Evolutionary conservation across 768 basidiomycete species (phyloP).

Genomic region (Leccinum subgranulosum): DNA sequence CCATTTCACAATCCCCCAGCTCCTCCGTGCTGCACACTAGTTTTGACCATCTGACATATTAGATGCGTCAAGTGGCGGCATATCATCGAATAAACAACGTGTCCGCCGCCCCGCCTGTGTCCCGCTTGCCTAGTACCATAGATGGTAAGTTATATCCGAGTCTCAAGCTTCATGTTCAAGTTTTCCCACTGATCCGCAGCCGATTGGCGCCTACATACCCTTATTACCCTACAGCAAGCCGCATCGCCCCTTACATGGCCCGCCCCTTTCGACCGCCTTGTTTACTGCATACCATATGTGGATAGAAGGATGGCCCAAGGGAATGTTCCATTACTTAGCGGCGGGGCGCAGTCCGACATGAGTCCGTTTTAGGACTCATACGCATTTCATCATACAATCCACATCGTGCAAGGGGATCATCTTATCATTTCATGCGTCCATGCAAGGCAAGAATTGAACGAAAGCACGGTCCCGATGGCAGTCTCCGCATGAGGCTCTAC

Average conservation of each 20-base stretch:
- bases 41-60: background rate
- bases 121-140: background rate
- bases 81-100: background rate
- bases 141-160: background rate
- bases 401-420: background rate
- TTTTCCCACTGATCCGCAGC: background rate
- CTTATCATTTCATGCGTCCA: background rate
- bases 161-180: background rate
- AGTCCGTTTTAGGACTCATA: conserved; percentile 2
- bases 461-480: conserved; percentile 6
- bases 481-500: background rate
- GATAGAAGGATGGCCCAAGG: background rate
- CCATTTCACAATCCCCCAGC: background rate
- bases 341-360: conserved; percentile 1
- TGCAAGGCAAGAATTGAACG: conserved; percentile 16
- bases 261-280: background rate
- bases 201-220: background rate
- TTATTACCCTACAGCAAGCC: conserved; percentile 29
- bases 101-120: background rate
- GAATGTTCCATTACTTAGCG: conserved; percentile 1
- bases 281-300: background rate
- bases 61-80: background rate
- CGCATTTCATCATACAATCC: background rate
- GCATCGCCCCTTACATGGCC: background rate
- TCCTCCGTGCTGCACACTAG: background rate